Evolutionary conservation across 139 green algal genomes (phyloP).

Genomic region (Diplosphaera chodatii): DNA sequence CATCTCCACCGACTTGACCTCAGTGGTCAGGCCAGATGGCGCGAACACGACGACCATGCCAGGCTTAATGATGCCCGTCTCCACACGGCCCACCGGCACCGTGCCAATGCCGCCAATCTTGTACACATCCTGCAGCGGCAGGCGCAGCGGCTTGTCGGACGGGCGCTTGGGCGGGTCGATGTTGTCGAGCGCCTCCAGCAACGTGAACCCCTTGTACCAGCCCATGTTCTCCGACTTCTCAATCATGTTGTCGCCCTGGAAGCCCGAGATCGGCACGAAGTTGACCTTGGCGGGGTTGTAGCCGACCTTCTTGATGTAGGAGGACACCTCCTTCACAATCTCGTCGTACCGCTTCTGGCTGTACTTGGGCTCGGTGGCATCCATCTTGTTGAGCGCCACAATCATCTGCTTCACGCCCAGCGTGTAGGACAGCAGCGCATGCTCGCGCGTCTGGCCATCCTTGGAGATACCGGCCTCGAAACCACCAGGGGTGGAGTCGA

Average conservation of each 20-base stretch:
- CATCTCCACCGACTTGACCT: conserved; percentile 98
- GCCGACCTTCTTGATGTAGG: conserved; percentile 58
- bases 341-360: conserved; percentile 90
- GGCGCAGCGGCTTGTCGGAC: conserved; percentile 71
- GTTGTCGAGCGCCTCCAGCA: conserved; percentile 86
- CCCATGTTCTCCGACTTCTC: conserved; percentile 87
- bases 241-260: conserved; percentile 99
- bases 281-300: conserved; percentile 78
- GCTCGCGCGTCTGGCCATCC: conserved; percentile 99
- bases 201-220: conserved; percentile 88
- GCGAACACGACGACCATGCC: conserved; percentile 57
- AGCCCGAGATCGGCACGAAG: conserved; percentile 98
- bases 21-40: conserved; percentile 35
- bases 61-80: conserved; percentile 94
- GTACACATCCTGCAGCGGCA: conserved; percentile 94
- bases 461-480: conserved; percentile 98
- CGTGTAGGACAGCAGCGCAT: conserved; percentile 95
- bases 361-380: conserved; percentile 89
- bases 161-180: conserved; percentile 83
- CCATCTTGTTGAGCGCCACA: conserved; percentile 95
- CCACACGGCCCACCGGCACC: conserved; percentile 95
- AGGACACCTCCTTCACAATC: conserved; percentile 94
- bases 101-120: conserved; percentile 99
- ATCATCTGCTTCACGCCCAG: conserved; percentile 98
- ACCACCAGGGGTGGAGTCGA: conserved; percentile 84